A percentile compares a stretch with the other conserved stretches of the same genome.
These are phyloP conservation scores for Tricharina praecox DNA, from an alignment of 495 filamentous ascomycete species.

Conservation along the genomic window DNA sequence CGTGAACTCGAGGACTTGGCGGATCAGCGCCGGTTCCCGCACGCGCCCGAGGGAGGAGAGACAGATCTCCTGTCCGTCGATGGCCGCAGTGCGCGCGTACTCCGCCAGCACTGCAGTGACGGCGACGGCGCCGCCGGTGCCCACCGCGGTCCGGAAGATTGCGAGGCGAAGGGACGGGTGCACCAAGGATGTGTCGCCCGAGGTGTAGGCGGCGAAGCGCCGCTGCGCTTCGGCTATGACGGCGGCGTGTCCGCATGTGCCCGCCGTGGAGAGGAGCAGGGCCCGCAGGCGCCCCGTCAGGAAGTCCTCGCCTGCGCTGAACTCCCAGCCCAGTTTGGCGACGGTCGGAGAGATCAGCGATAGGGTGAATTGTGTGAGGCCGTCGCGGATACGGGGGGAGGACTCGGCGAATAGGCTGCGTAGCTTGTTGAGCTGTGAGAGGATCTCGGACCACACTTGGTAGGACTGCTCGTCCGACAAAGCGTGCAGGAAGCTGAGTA, in stretches of 20 bases:
- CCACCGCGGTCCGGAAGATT: slow-evolving; percentile 64
- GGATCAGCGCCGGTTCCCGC: slow-evolving; percentile 47
- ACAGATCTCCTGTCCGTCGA: slow-evolving; percentile 79
- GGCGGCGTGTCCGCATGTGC: slow-evolving; percentile 50
- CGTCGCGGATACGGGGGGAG: slow-evolving; percentile 37
- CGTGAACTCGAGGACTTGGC: slow-evolving; percentile 57
- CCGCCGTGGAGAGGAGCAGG: slow-evolving; percentile 57
- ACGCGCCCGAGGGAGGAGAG: slow-evolving; percentile 61
- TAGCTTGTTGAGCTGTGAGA: slow-evolving; percentile 48
- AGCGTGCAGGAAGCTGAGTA: slow-evolving; percentile 64
- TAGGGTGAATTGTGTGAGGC: slow-evolving; percentile 56
- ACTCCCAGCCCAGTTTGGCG: slow-evolving; percentile 74
- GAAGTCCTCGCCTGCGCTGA: slow-evolving; percentile 56
- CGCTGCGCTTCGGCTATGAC: slow-evolving; percentile 50
- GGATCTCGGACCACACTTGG: slow-evolving; percentile 75
- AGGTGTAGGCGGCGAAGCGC: slow-evolving; percentile 58
- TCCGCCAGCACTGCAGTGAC: slow-evolving; percentile 66
- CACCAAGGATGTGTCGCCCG: slow-evolving; percentile 49
- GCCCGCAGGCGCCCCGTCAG: slow-evolving; percentile 65
- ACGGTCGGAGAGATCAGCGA: slow-evolving; percentile 53
- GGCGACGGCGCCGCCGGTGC: slow-evolving; percentile 44
- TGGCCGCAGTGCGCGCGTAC: slow-evolving; percentile 59
- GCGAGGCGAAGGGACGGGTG: slow-evolving; percentile 63
- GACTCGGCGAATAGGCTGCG: slow-evolving; percentile 46
- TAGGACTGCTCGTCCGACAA: slow-evolving; percentile 68